Conservation (phyloP, 495 filamentous ascomycete species). For the Penicillium longicatenatum region DNA sequence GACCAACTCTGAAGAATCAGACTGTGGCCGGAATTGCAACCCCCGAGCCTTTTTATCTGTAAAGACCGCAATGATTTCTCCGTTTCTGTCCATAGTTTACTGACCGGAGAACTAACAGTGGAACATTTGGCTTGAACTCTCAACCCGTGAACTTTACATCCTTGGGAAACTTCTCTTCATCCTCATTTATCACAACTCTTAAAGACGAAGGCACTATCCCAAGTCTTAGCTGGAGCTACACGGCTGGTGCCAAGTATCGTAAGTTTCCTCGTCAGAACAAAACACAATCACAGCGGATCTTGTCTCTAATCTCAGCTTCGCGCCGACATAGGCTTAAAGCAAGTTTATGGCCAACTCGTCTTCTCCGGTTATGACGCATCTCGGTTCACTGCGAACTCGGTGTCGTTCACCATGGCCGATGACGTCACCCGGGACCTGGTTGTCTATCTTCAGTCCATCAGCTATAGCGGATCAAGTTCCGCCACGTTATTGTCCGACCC, state of each 20-base stretch:
- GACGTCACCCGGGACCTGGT: constrained; percentile 49
- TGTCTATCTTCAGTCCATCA: constrained; percentile 55
- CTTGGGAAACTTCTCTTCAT: constrained; percentile 22
- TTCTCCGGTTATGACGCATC: constrained; percentile 66
- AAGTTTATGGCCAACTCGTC: constrained; percentile 56
- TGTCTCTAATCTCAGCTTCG: constrained; percentile 5
- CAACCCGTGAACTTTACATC: constrained; percentile 23
- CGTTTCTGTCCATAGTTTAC: background rate
- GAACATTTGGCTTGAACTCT: constrained; percentile 21
- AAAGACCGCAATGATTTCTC: background rate
- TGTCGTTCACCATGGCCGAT: constrained; percentile 50
- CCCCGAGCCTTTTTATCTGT: constrained; percentile 25
- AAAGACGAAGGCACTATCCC: constrained; percentile 54
- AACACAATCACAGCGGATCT: background rate
- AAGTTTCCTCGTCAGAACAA: constrained; percentile 13
- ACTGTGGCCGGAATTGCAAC: constrained; percentile 24
- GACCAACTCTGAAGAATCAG: constrained; percentile 19
- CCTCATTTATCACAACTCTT: constrained; percentile 28
- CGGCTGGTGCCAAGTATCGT: constrained; percentile 67
- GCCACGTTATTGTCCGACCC: constrained; percentile 42
- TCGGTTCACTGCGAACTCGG: constrained; percentile 56
- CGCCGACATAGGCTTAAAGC: constrained; percentile 37
- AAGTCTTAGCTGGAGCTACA: constrained; percentile 67
- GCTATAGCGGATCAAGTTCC: constrained; percentile 32
- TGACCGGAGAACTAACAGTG: constrained; percentile 11